Evolutionary conservation across 805 yeast genomes (phyloP).

Genomic region (Candida chilensis): DNA sequence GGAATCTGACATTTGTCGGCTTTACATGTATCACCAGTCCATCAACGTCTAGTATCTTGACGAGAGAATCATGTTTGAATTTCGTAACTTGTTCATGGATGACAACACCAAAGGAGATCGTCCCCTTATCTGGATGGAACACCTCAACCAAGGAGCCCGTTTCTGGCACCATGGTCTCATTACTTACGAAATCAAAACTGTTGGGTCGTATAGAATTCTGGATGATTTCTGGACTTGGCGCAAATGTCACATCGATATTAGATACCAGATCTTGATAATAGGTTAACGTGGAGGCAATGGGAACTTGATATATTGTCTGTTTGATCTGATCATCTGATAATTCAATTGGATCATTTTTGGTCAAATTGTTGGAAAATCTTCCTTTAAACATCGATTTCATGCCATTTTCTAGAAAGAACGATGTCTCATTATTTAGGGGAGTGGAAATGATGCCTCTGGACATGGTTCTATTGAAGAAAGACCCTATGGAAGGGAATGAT

Average conservation of each 20-base stretch:
- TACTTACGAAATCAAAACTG: slow-evolving; percentile 2
- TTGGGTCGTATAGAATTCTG: slow-evolving; percentile 1
- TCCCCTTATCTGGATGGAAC: slow-evolving; percentile 7
- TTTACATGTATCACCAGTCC: slow-evolving; percentile 18
- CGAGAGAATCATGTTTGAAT: slow-evolving; percentile 21
- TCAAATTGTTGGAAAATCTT: neutral
- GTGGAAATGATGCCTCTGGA: no score
- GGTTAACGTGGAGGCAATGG: neutral
- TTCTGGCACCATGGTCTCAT: slow-evolving; percentile 8
- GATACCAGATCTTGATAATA: neutral
- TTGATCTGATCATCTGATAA: neutral
- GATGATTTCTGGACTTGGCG: slow-evolving; percentile 7
- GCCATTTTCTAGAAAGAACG: neutral
- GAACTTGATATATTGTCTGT: neutral
- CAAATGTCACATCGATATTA: neutral
- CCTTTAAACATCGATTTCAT: neutral
- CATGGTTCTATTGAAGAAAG: neutral
- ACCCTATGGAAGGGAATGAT: neutral
- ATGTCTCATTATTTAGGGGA: neutral
- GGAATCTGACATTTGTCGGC: slow-evolving; percentile 19
- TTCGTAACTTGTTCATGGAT: slow-evolving; percentile 16
- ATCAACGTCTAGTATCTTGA: slow-evolving; percentile 18
- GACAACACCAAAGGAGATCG: slow-evolving; percentile 24
- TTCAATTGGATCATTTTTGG: neutral
- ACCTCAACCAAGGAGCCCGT: slow-evolving; percentile 32